These are phyloP conservation scores for Clarkia xantiana DNA, from an alignment of 345 rosid genomes.

Conservation along the genomic window DNA sequence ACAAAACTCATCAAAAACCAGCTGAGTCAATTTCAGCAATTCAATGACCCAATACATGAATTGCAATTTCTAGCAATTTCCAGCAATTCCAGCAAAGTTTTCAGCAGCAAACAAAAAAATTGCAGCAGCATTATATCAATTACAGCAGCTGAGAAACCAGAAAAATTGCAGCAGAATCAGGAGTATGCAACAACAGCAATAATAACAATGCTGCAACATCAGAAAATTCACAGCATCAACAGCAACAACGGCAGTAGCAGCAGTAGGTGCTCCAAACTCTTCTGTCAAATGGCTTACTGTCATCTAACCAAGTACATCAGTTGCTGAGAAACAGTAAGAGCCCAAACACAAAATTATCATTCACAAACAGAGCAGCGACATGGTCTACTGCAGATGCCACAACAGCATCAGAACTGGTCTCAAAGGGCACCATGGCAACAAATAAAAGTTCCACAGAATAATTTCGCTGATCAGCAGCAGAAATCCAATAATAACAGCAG, in stretches of 20 bases:
- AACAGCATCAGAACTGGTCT: constrained; percentile 38
- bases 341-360: constrained; percentile 11
- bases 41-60: too few species aligned
- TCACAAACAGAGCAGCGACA: constrained; percentile 3
- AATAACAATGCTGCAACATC: too few species aligned
- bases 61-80: too few species aligned
- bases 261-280: constrained; percentile 27
- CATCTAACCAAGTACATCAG: constrained; percentile 13
- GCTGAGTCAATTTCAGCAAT: too few species aligned
- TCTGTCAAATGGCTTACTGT: constrained; percentile 16
- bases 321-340: constrained; percentile 23
- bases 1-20: too few species aligned
- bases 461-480: constrained; percentile 71
- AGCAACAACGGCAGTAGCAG: constrained; percentile 20
- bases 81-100: too few species aligned
- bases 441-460: constrained; percentile 29
- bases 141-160: too few species aligned
- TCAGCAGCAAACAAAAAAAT: too few species aligned
- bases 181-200: constrained; percentile 9
- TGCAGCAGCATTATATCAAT: too few species aligned
- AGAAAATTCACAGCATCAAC: constrained; percentile 23
- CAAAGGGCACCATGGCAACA: constrained; percentile 34
- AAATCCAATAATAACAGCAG: too few species aligned
- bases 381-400: constrained; percentile 3
- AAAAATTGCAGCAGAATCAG: constrained; percentile 9